phyloP scores from a whole-genome alignment of 2,329 filamentous ascomycete genomes.

The Cercospora beticola region DNA sequence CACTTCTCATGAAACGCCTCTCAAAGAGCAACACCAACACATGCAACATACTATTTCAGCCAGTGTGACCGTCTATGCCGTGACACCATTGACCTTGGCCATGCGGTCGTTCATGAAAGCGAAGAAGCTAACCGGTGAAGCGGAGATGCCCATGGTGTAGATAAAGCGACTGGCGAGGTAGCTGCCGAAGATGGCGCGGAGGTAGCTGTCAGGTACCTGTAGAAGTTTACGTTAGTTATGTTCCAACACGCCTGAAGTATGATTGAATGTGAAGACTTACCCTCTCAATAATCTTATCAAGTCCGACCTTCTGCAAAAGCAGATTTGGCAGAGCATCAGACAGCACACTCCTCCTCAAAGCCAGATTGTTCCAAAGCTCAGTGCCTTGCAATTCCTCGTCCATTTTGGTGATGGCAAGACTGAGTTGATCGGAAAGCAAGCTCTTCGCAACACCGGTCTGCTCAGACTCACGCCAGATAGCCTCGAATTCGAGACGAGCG shows the following conservation, averaged over 20 bases:
- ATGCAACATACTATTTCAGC: not conserved
- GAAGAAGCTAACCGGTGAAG: constrained; percentile 97
- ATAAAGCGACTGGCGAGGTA: constrained; percentile 95
- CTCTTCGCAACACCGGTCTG: constrained; percentile 76
- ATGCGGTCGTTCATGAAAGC: constrained; percentile 67
- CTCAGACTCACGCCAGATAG: constrained; percentile 94
- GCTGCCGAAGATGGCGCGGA: constrained; percentile 92
- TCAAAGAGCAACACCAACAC: not conserved
- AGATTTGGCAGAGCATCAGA: constrained; percentile 81
- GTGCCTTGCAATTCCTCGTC: constrained; percentile 95
- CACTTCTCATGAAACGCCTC: not conserved
- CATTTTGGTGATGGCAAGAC: constrained; percentile 88
- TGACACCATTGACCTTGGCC: constrained; percentile 28
- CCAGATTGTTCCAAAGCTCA: constrained; percentile 82
- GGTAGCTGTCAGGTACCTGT: constrained; percentile 82
- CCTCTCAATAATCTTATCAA: constrained; percentile 80
- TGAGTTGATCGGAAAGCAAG: constrained; percentile 87
- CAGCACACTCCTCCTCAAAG: constrained; percentile 74
- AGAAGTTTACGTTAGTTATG: not conserved
- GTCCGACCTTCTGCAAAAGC: constrained; percentile 82
- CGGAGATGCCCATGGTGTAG: constrained; percentile 88
- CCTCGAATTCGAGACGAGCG: constrained; percentile 91
- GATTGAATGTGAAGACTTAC: constrained; percentile 50
- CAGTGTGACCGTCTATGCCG: not conserved
- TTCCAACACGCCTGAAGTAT: not conserved